A percentile compares a stretch with the other conserved stretches of the same genome.
Evolutionary conservation across 371 early-diverging fungal species (phyloP).

Genomic region (Apophysomyces trapeziformis): DNA sequence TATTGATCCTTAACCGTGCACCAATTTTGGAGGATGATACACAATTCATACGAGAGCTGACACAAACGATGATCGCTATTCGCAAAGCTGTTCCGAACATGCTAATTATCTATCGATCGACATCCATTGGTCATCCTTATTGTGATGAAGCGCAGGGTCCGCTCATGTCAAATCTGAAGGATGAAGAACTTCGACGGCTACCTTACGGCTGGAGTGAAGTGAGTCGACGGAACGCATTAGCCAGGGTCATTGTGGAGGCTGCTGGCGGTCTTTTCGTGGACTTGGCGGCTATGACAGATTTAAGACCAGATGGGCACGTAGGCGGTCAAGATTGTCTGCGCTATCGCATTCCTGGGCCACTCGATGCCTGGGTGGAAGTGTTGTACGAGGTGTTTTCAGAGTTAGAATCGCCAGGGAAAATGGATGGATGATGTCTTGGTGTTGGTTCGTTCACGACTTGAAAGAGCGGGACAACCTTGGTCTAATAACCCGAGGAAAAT

Average conservation of each 20-base stretch:
- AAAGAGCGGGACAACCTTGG: too few species aligned
- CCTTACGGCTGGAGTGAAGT: constrained; percentile 62
- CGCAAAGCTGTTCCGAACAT: constrained; percentile 43
- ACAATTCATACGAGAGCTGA: constrained; percentile 46
- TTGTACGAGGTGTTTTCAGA: constrained; percentile 51
- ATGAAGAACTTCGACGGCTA: constrained; percentile 40
- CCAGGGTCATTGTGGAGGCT: constrained; percentile 56
- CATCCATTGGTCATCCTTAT: constrained; percentile 52
- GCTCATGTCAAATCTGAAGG: constrained; percentile 27
- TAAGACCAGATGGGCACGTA: constrained; percentile 63
- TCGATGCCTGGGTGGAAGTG: constrained; percentile 58
- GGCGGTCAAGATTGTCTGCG: constrained; percentile 63
- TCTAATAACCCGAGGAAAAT: too few species aligned
- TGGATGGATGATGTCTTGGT: too few species aligned
- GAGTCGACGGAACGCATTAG: constrained; percentile 57
- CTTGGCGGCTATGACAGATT: constrained; percentile 53
- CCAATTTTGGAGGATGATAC: constrained; percentile 49
- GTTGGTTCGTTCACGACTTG: too few species aligned
- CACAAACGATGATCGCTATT: constrained; percentile 50
- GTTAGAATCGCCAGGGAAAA: constrained; percentile 15
- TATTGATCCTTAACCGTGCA: constrained; percentile 59
- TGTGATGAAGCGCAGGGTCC: constrained; percentile 49
- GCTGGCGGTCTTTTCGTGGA: constrained; percentile 65
- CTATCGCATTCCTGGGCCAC: constrained; percentile 68
- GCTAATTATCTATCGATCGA: constrained; percentile 57